Conservation (phyloP, 2,329 filamentous ascomycete species). For the Phialophora expanda region DNA sequence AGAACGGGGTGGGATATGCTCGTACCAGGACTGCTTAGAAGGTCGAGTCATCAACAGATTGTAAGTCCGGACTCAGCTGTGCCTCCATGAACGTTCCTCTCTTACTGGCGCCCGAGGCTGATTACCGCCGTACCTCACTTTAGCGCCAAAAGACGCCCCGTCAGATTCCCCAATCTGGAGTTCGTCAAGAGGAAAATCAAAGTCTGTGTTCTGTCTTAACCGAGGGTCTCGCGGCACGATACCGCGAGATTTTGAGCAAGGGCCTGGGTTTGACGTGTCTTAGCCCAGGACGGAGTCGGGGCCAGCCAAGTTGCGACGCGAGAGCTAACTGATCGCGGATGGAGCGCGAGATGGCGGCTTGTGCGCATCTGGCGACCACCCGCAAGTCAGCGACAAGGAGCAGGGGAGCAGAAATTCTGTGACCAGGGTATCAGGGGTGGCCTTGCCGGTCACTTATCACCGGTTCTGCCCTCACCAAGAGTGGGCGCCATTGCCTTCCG, state of each 20-base stretch:
- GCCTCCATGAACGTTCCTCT: background rate
- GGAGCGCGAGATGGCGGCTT: slow-evolving; percentile 24
- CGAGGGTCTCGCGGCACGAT: slow-evolving; percentile 43
- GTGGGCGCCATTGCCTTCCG: slow-evolving; percentile 23
- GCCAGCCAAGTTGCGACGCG: slow-evolving; percentile 8
- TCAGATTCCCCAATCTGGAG: slow-evolving; percentile 21
- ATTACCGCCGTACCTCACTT: slow-evolving; percentile 1
- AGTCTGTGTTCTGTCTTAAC: slow-evolving; percentile 9
- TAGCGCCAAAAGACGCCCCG: slow-evolving; percentile 13
- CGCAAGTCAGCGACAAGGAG: slow-evolving; percentile 32
- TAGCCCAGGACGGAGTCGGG: slow-evolving; percentile 47
- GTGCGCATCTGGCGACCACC: slow-evolving; percentile 24
- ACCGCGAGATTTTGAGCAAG: slow-evolving; percentile 6
- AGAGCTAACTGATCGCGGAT: slow-evolving; percentile 24
- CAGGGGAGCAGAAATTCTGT: slow-evolving; percentile 10
- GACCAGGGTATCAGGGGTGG: slow-evolving; percentile 10
- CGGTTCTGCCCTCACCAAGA: slow-evolving; percentile 21
- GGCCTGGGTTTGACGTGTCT: slow-evolving; percentile 1
- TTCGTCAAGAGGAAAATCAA: slow-evolving; percentile 19
- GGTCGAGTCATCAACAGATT: too few species aligned
- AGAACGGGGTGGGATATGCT: background rate
- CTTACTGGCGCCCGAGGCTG: background rate
- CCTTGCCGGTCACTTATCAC: slow-evolving; percentile 29
- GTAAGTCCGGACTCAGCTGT: background rate
- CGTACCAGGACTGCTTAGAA: too few species aligned